phyloP scores from a whole-genome alignment of 2,329 filamentous ascomycete species.

The Penicillium sp. region DNA sequence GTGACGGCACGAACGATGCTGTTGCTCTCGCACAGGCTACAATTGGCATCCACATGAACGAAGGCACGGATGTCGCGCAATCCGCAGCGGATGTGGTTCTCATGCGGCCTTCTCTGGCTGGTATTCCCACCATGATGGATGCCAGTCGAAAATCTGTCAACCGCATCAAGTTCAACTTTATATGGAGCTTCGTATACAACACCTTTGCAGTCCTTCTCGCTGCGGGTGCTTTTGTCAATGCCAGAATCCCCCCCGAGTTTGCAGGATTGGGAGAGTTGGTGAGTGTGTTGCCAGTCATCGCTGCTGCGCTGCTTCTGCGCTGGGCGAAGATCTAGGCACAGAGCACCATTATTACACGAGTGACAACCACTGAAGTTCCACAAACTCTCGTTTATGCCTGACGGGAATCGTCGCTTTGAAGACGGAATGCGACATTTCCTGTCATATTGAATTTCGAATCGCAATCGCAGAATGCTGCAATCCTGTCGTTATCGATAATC shows the following conservation, averaged over 20 bases:
- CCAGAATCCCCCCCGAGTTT: slow-evolving; percentile 60
- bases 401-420: slow-evolving; percentile 4
- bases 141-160: slow-evolving; percentile 45
- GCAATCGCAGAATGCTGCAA: slow-evolving; percentile 2
- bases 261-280: slow-evolving; percentile 71
- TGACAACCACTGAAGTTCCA: not conserved
- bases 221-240: slow-evolving; percentile 61
- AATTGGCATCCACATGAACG: slow-evolving; percentile 68
- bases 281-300: slow-evolving; percentile 69
- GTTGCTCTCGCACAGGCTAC: slow-evolving; percentile 68
- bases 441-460: not conserved
- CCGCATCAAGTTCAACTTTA: slow-evolving; percentile 66
- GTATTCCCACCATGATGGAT: slow-evolving; percentile 59
- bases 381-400: slow-evolving; percentile 1
- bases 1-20: slow-evolving; percentile 79
- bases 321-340: slow-evolving; percentile 23
- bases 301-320: slow-evolving; percentile 49
- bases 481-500: slow-evolving; percentile 2
- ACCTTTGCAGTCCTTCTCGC: slow-evolving; percentile 65
- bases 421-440: slow-evolving; percentile 1
- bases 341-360: slow-evolving; percentile 2
- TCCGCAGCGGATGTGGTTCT: slow-evolving; percentile 69
- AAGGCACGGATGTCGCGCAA: slow-evolving; percentile 62
- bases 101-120: slow-evolving; percentile 55
- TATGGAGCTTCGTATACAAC: slow-evolving; percentile 70